phyloP scores from a whole-genome alignment of 352 stramenopile species.

The Pythium diclinum region DNA sequence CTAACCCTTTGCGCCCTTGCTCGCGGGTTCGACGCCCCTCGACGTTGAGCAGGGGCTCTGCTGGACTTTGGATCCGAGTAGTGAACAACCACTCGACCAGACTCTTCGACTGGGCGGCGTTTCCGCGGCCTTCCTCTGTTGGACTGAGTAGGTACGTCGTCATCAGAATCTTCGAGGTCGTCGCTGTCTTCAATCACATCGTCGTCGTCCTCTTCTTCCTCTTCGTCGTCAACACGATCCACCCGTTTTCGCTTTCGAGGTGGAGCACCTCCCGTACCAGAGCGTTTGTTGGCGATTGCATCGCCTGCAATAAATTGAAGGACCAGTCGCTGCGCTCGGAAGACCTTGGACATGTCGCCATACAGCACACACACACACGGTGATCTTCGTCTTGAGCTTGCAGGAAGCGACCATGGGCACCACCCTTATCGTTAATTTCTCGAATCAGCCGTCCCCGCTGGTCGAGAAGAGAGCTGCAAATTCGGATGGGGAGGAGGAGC shows the following conservation, averaged over 20 bases:
- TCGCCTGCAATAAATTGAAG: conserved; percentile 62
- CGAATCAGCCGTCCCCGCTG: conserved; percentile 46
- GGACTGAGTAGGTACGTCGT: neutral
- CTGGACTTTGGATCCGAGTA: conserved; percentile 14
- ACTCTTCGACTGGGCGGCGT: conserved; percentile 1
- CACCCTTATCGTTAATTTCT: conserved; percentile 52
- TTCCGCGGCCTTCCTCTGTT: neutral
- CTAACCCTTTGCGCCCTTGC: neutral
- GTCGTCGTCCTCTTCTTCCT: neutral
- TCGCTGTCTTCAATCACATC: neutral
- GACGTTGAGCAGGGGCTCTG: neutral
- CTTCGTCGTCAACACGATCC: neutral
- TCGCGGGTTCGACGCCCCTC: neutral
- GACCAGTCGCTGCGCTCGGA: conserved; percentile 53
- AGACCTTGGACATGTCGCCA: conserved; percentile 44
- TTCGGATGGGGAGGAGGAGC: conserved; percentile 40
- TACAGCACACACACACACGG: conserved; percentile 58
- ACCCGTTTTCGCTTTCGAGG: conserved; percentile 38
- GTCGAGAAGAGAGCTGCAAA: conserved; percentile 49
- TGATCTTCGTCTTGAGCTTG: conserved; percentile 35
- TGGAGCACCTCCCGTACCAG: conserved; percentile 13
- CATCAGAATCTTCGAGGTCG: conserved; percentile 5
- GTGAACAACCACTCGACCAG: conserved; percentile 19
- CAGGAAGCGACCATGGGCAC: conserved; percentile 47
- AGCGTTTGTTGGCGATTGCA: conserved; percentile 43